Conservation (phyloP, 1,284 basidiomycete species). For the Microbotryomycetes sp. region DNA sequence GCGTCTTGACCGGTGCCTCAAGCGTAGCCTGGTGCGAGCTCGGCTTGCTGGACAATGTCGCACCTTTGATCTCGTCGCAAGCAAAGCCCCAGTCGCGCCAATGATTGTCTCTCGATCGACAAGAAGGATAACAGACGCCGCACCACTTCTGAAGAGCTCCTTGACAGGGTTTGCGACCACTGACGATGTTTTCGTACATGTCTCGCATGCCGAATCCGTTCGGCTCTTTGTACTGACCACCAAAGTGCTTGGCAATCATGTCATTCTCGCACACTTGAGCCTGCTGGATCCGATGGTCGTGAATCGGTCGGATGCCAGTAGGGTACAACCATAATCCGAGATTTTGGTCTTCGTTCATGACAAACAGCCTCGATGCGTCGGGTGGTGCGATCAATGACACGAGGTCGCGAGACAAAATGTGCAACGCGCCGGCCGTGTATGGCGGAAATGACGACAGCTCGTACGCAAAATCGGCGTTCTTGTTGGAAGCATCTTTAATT, state of each 20-base stretch:
- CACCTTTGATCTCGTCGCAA: constrained; percentile 29
- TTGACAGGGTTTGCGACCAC: constrained; percentile 20
- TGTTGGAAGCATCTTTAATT: constrained; percentile 25
- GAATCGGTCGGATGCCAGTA: constrained; percentile 21
- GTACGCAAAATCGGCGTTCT: constrained; percentile 26
- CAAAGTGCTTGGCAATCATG: constrained; percentile 30
- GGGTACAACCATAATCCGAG: constrained; percentile 28
- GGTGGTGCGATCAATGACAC: constrained; percentile 21
- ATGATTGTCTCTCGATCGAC: constrained; percentile 15
- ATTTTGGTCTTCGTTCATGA: constrained; percentile 26
- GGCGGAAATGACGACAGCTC: constrained; percentile 26
- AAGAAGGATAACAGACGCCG: constrained; percentile 29
- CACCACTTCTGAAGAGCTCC: constrained; percentile 22
- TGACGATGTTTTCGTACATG: constrained; percentile 26
- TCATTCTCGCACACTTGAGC: constrained; percentile 31
- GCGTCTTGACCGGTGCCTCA: constrained; percentile 10
- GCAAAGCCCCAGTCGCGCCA: constrained; percentile 20
- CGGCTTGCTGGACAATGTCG: constrained; percentile 13
- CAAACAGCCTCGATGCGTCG: constrained; percentile 9
- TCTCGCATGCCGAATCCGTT: constrained; percentile 13
- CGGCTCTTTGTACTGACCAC: constrained; percentile 14
- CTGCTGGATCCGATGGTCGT: constrained; percentile 30
- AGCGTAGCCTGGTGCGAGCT: background rate
- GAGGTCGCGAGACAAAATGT: constrained; percentile 29
- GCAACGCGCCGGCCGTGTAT: constrained; percentile 24